Evolutionary conservation across 495 filamentous ascomycete species (phyloP), one percentile per base, ranked within the genome.

Genomic region (Penicillium pancosmium): DNA sequence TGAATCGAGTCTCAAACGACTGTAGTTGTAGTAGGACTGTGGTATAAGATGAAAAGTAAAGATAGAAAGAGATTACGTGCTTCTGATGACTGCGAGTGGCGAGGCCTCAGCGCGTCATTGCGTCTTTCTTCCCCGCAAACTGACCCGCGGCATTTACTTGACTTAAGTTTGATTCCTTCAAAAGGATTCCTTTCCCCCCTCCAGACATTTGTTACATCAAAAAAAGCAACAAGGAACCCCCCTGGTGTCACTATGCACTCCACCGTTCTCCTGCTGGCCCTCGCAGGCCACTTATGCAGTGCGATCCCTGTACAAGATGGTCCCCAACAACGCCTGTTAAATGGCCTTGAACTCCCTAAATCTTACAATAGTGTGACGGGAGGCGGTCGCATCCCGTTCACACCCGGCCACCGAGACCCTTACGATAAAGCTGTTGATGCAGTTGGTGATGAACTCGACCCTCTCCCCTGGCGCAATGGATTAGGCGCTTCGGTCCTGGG

Each of bases 381-480:
- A 18, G 25, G 36, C 19, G 55, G 55, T 5, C 35, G 50, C 11
- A 40, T 38, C 8, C 78, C 76, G 0, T 82, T 73, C 23, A 75
- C 70, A 4, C 72, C 71, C 0, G 73, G 70, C 3, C 68, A 80
- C 62, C 64, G 66, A 15, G 80, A 82, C 54, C 78, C 78, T 0
- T 80, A 78, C 53, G 80, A 81, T 56, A 61, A 72, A 58, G 80
- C 78, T 53, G 70, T 88, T 10, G 87, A 90, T 64, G 57, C 84
- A 3, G 61, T 87, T 19, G 85, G 84, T 10, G 69, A 84, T 1
- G 68, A 78, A 31, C 73, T 85, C 12, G 77, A 88, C 52, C 87
- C 87, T 9, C 65, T 88, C 18, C 87, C 87, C 2, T 87, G 79
- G 67, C 81, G 87, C 19, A 88, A 88, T 64, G 86, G 86, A 47